Evolutionary conservation across 2,329 filamentous ascomycete genomes (phyloP).

Genomic region (Fusarium metavorans): DNA sequence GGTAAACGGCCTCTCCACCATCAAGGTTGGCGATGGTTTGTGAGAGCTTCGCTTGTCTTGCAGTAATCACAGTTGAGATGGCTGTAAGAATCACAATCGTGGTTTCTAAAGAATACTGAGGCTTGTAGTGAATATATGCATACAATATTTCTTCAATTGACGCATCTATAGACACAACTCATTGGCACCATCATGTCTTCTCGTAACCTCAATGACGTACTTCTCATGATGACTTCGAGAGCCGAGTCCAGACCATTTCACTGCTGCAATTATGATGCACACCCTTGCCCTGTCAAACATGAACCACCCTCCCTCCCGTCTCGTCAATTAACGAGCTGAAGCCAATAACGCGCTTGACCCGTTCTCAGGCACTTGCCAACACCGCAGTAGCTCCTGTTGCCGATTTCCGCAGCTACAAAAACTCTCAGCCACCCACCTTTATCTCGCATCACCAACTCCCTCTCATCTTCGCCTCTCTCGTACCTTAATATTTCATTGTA

Average conservation of each 20-base stretch:
- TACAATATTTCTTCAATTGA: neutral
- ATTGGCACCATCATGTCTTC: conserved; percentile 21
- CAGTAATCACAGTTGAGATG: neutral
- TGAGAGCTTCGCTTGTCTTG: neutral
- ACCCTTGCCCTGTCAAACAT: neutral
- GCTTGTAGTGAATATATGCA: neutral
- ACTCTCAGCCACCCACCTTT: conserved; percentile 22
- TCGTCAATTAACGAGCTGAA: neutral
- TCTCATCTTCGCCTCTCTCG: neutral
- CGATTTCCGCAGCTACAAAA: conserved; percentile 38
- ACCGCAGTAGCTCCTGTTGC: conserved; percentile 25
- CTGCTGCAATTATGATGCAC: neutral
- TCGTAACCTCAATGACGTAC: conserved; percentile 39
- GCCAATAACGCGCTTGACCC: neutral
- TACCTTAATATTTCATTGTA: neutral
- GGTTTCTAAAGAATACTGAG: too few relatives aligned
- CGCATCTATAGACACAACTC: neutral
- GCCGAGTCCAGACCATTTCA: neutral
- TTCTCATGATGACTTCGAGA: conserved; percentile 23
- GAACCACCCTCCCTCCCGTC: neutral
- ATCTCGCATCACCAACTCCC: neutral
- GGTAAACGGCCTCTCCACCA: conserved; percentile 32
- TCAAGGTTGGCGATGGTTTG: neutral
- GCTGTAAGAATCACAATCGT: neutral
- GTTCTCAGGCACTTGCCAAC: conserved; percentile 4